phyloP scores from a whole-genome alignment of 2,329 filamentous ascomycete species.

The Tricladium varicosporioides region DNA sequence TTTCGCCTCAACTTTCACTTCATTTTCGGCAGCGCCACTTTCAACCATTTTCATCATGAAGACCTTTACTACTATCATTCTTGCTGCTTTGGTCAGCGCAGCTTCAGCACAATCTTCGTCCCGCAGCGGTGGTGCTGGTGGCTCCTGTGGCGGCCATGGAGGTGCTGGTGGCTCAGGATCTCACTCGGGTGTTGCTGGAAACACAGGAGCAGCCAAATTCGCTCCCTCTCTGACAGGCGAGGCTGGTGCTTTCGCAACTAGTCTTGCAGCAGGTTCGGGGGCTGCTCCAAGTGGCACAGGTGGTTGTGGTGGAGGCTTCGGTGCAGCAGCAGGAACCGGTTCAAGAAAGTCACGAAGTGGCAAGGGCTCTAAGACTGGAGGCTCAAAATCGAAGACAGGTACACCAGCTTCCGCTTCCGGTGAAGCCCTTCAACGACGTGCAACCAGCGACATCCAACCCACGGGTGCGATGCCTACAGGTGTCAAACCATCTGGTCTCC shows the following conservation, averaged over 20 bases:
- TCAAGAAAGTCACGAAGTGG: no score
- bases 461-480: no score
- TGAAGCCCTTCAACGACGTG: no score
- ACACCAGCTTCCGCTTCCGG: no score
- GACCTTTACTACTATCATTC: not conserved
- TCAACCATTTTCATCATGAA: not conserved
- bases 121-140: not conserved
- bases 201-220: not conserved
- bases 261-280: not conserved
- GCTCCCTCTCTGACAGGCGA: no score
- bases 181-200: not conserved
- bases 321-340: no score
- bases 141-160: not conserved
- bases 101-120: not conserved
- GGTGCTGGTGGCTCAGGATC: not conserved
- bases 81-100: not conserved
- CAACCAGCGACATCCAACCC: no score
- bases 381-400: no score
- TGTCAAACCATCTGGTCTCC: no score
- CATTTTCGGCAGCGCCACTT: not conserved
- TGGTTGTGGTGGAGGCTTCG: no score
- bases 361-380: no score
- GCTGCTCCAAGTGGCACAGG: no score
- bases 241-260: not conserved
- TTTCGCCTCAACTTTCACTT: not conserved